Evolutionary conservation across 1,284 basidiomycete species (phyloP), one percentile per base, ranked within the genome.

Genomic region (Cystobasidiaceae sp.): DNA sequence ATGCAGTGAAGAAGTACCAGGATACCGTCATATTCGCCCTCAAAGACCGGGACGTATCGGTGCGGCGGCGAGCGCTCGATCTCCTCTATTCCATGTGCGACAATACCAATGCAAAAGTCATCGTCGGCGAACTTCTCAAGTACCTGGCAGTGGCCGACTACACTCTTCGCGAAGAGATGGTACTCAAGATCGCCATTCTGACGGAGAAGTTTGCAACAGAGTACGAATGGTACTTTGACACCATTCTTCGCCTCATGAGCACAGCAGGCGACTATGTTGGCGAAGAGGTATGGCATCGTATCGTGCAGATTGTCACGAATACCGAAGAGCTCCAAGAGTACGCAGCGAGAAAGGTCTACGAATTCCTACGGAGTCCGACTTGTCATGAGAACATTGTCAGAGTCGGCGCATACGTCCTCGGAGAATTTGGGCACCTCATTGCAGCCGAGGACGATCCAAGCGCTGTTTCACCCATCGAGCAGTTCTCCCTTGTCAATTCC

Each of bases 61-160:
- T 99, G 48, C 86, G 96, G 41, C 82, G 96, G 60, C 83, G 96
- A 65, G 96, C 93, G 0, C 82, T 99, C 52, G 96, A 98, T 78
- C 81, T 99, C 52, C 82, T 98, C 13, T 98, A 97, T 79, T 96
- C 92, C 77, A 97, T 98, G 94, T 98, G 96, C 78, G 96, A 99
- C 76, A 83, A 87, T 17, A 87, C 90, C 72, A 98, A 97, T 78
- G 90, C 93, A 15, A 93, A 93, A 75, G 80, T 89, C 63, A 93
- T 98, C 71, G 96, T 98, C 28, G 91, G 88, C 58, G 93, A 98
- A 77, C 82, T 99, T 28, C 80, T 99, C 64, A 85, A 89, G 67
- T 98, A 97, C 77, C 82, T 98, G 66, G 86, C 86, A 74, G 85
- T 96, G 13, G 94, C 96, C 3, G 96, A 98, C 77, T 97, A 97